Evolutionary conservation across 805 yeast species (phyloP).

Genomic region (Pichia nanzhaoensis): DNA sequence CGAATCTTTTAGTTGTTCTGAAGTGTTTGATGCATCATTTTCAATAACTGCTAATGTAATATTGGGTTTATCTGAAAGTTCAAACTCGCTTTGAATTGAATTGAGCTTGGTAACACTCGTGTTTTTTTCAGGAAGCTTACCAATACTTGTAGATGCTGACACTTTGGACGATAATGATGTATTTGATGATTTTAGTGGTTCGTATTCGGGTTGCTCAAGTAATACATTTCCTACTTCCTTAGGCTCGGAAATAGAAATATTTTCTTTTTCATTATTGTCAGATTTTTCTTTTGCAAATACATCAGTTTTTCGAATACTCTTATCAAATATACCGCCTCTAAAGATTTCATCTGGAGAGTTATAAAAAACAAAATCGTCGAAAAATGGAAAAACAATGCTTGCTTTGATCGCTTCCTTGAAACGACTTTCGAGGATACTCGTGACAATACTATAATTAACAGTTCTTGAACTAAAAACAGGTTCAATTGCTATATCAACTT

Average conservation of each 20-base stretch:
- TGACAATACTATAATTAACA: constrained; percentile 68
- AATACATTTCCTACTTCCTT: neutral
- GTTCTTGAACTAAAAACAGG: constrained; percentile 88
- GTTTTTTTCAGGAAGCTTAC: constrained; percentile 4
- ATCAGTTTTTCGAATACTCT: constrained; percentile 14
- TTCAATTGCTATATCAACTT: constrained; percentile 66
- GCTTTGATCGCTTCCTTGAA: constrained; percentile 75
- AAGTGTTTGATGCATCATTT: constrained; percentile 1
- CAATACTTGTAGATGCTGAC: constrained; percentile 5
- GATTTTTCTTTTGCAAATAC: too few species aligned
- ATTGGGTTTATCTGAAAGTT: neutral
- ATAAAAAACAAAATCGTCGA: constrained; percentile 80
- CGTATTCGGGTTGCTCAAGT: too few species aligned
- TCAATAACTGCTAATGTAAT: neutral
- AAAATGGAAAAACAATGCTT: constrained; percentile 74
- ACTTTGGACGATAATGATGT: constrained; percentile 9
- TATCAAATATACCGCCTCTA: constrained; percentile 93
- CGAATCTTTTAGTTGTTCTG: constrained; percentile 15
- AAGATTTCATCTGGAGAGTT: constrained; percentile 61
- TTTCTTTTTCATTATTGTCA: too few species aligned
- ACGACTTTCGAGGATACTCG: constrained; percentile 70
- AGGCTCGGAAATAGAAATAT: too few species aligned
- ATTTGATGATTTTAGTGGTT: constrained; percentile 2
- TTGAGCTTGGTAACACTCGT: neutral
- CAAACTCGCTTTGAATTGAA: neutral